phyloP scores from a whole-genome alignment of 768 basidiomycete species.

The Termitomyces sp. region DNA sequence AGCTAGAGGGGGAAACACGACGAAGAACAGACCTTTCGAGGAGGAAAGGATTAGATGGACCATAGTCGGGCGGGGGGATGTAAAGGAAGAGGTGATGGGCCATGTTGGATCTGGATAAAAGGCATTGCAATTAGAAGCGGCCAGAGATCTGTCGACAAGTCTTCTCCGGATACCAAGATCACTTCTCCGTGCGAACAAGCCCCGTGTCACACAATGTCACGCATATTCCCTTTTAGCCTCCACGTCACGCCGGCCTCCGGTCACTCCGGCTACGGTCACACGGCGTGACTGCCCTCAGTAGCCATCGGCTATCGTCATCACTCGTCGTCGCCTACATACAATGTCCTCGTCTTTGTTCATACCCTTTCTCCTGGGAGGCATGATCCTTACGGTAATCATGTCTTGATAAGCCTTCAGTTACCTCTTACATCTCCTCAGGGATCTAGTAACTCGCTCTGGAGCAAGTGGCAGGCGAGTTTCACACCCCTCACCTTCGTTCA shows the following conservation, averaged over 20 bases:
- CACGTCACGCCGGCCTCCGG: constrained; percentile 15
- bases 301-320: background rate
- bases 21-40: constrained; percentile 40
- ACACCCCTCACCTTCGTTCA: background rate
- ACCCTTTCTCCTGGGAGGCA: constrained; percentile 82
- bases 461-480: constrained; percentile 71
- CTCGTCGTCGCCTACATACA: constrained; percentile 21
- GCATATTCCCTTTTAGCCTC: background rate
- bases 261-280: constrained; percentile 14
- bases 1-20: background rate
- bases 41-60: constrained; percentile 68
- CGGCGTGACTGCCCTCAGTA: constrained; percentile 6
- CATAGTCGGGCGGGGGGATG: constrained; percentile 41
- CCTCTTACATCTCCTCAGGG: constrained; percentile 41
- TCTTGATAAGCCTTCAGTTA: background rate
- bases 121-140: constrained; percentile 35
- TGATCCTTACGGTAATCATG: constrained; percentile 78
- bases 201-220: constrained; percentile 21
- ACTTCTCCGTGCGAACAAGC: constrained; percentile 27
- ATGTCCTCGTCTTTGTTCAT: constrained; percentile 73
- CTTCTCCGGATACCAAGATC: constrained; percentile 30
- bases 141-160: constrained; percentile 32
- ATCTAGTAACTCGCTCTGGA: constrained; percentile 77
- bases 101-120: constrained; percentile 39
- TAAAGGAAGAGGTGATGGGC: constrained; percentile 26